Evolutionary conservation across 73 alveolate genomes (phyloP).

Genomic region (Tetrahymena malaccensis): DNA sequence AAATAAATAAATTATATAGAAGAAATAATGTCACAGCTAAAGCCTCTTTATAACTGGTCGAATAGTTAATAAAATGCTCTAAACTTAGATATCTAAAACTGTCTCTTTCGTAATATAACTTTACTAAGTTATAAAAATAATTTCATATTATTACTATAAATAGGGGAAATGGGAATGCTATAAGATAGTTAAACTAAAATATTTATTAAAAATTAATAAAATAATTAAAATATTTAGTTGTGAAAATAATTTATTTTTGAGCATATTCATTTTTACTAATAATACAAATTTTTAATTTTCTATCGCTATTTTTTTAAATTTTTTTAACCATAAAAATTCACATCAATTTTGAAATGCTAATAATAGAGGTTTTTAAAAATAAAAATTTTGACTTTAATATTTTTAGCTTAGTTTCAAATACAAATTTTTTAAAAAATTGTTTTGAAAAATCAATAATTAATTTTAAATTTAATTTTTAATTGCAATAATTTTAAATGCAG

Average conservation of each 20-base stretch:
- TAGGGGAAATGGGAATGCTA: not conserved
- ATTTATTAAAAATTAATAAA: not conserved
- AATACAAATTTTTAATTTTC: not conserved
- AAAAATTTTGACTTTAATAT: too few species aligned
- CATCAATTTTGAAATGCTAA: too few species aligned
- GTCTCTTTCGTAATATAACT: not conserved
- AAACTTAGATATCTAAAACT: not conserved
- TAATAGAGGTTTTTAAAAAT: too few species aligned
- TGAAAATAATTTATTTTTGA: not conserved
- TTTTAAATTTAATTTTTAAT: too few species aligned
- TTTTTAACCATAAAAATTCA: too few species aligned
- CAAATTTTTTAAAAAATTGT: too few species aligned
- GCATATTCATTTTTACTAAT: too few species aligned
- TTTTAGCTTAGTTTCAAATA: too few species aligned
- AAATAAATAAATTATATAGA: not conserved
- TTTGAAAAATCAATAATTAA: too few species aligned
- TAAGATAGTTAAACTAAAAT: not conserved
- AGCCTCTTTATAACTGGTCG: not conserved
- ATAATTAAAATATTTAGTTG: not conserved
- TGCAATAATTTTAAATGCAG: too few species aligned
- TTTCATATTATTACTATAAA: not conserved
- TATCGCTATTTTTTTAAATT: too few species aligned
- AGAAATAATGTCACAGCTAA: not conserved
- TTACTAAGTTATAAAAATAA: not conserved
- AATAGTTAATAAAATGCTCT: not conserved